A percentile compares a stretch with the other conserved stretches of the same genome.
These are phyloP conservation scores for Naganishia cerealis DNA, from an alignment of 1,284 basidiomycete genomes.

Conservation along the genomic window DNA sequence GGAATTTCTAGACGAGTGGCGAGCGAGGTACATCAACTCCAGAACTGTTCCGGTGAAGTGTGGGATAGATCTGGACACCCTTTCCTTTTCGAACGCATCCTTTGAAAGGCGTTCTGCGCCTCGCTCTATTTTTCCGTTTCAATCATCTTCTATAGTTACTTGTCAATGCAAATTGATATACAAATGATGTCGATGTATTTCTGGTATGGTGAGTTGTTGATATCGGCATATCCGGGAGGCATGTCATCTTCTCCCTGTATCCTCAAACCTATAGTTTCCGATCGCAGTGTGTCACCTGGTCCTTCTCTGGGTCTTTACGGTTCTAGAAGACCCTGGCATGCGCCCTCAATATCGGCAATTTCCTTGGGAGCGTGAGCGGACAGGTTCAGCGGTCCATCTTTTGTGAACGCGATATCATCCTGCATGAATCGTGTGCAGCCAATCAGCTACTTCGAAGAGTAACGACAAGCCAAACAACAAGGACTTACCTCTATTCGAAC, in stretches of 20 bases:
- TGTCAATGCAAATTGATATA: neutral
- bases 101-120: too few relatives aligned
- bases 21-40: too few relatives aligned
- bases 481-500: conserved; percentile 76
- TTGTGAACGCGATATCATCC: conserved; percentile 80
- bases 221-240: neutral
- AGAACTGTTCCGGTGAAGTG: too few relatives aligned
- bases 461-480: neutral
- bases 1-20: too few relatives aligned
- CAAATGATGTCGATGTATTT: neutral
- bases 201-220: neutral
- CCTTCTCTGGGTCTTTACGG: neutral
- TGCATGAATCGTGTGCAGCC: conserved; percentile 44
- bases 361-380: conserved; percentile 83
- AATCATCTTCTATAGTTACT: neutral
- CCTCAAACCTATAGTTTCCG: too few relatives aligned
- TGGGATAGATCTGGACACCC: too few relatives aligned
- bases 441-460: conserved; percentile 1
- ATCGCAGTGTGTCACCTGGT: neutral
- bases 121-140: too few relatives aligned
- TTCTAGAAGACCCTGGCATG: conserved; percentile 70
- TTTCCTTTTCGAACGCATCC: too few relatives aligned
- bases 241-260: neutral
- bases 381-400: conserved; percentile 67
- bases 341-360: conserved; percentile 80